Base-by-base conservation (phyloP, 1,284 basidiomycete genomes). In the Rhodotorula sp. region DNA sequence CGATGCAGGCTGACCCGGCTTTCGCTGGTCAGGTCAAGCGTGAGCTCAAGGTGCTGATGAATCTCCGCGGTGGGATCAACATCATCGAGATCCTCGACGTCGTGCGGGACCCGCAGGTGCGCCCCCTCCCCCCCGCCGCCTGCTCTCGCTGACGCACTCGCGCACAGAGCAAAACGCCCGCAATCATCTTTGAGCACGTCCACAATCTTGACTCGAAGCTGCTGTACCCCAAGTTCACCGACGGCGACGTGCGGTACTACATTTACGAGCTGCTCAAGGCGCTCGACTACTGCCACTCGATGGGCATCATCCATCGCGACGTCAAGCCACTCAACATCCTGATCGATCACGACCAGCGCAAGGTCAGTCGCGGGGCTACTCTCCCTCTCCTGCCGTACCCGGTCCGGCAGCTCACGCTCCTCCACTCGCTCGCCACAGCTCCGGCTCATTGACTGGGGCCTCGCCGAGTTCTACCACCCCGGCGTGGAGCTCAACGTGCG, bases 281-380 rank as follows among this genome's bases (percentile, higher is more conserved):
- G 27, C 85, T 99, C 81, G 96, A 99, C 83, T 99, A 91, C 81
- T 97, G 94, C 80, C 97, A 98, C 83, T 98, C 96, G 46, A 92
- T 95, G 78, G 96, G 96, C 22, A 98, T 98, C 82, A 99, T 98
- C 94, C 97, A 99, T 81, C 88, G 97, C 75, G 97, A 99, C 81
- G 59, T 99, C 75, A 99, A 99, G 82, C 96, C 97, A 9, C 94
- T 97, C 84, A 99, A 99, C 82, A 95, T 99, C 70, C 98, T 99
- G 94, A 98, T 99, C 82, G 97, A 99, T 83, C 95, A 98, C 80
- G 93, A 97, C 80, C 90, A 91, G 82, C 89, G 92, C 80, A 94
- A 95, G 86, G 92, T 91, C 80, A 74, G 85, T 29, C 39, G 36
- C 55, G 10, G 37, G 10, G 10, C n/a, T 53, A 13, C 21, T 10